phyloP scores from a whole-genome alignment of 2,329 filamentous ascomycete genomes.

The Penicillium sp. region DNA sequence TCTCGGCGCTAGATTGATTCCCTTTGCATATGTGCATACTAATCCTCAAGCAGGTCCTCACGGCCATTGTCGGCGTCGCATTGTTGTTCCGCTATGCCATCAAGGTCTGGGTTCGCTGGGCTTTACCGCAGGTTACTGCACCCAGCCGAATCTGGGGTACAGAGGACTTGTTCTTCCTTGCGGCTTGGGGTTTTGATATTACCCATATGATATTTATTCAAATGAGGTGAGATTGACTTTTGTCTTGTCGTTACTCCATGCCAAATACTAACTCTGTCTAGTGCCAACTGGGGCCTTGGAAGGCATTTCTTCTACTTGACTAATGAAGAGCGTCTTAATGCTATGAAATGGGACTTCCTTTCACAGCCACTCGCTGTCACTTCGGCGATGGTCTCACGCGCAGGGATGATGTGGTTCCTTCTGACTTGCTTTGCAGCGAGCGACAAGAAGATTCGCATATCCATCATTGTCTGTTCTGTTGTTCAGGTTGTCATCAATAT shows the following conservation, averaged over 20 bases:
- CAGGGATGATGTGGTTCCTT: conserved; percentile 41
- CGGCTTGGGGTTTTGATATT: conserved; percentile 34
- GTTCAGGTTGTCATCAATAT: conserved; percentile 36
- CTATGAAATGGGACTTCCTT: conserved; percentile 30
- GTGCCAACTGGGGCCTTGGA: conserved; percentile 34
- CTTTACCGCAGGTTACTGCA: conserved; percentile 33
- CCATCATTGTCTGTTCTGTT: conserved; percentile 34
- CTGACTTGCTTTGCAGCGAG: conserved; percentile 36
- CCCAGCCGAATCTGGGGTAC: conserved; percentile 36
- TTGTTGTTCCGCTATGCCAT: conserved; percentile 26
- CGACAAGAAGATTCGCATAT: conserved; percentile 30
- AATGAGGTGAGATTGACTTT: conserved; percentile 25
- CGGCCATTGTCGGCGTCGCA: conserved; percentile 21
- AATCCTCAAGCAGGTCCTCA: conserved; percentile 17
- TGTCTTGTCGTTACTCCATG: too few species aligned
- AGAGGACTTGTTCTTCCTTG: conserved; percentile 35
- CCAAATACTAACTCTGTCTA: conserved; percentile 8
- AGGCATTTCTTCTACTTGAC: conserved; percentile 36
- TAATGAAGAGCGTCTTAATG: conserved; percentile 21
- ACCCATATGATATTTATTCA: conserved; percentile 36
- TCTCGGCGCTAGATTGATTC: neutral
- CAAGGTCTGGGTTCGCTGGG: conserved; percentile 35
- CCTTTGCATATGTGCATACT: neutral
- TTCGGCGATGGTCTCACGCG: conserved; percentile 37
- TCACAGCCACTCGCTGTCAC: conserved; percentile 30